Conservation (phyloP, 2,329 filamentous ascomycete genomes). For the Immersiporthe knoxdaviesiana region DNA sequence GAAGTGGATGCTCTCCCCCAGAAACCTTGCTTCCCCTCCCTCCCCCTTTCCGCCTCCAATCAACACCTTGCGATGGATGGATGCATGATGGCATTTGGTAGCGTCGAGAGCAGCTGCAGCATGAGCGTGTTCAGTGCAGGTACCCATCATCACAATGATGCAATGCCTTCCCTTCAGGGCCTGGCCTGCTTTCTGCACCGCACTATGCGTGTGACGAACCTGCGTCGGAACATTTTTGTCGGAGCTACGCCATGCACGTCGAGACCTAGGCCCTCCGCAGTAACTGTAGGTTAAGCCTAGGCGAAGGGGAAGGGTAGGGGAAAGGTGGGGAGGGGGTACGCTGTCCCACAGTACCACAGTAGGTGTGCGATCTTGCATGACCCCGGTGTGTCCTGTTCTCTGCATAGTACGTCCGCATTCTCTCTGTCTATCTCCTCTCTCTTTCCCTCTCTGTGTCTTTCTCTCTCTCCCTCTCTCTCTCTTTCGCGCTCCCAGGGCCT, state of each 20-base stretch:
- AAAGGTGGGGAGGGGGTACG: not conserved
- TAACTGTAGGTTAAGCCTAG: not conserved
- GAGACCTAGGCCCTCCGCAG: not conserved
- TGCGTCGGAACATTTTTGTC: constrained; percentile 27
- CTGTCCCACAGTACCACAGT: not conserved
- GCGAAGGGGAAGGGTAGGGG: no score
- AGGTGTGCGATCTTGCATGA: not conserved
- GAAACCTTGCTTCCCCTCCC: not conserved
- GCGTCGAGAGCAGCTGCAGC: not conserved
- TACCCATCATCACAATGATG: not conserved
- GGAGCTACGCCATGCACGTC: constrained; percentile 4
- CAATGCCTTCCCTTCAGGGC: not conserved
- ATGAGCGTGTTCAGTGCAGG: not conserved
- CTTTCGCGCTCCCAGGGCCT: not conserved
- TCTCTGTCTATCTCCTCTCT: no score
- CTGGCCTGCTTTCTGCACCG: not conserved
- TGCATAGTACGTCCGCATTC: no score
- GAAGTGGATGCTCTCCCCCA: not conserved
- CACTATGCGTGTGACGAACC: constrained; percentile 17
- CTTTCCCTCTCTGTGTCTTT: no score
- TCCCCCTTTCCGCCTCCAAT: not conserved
- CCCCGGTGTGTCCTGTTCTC: no score
- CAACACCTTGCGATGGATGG: not conserved
- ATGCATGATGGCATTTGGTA: not conserved
- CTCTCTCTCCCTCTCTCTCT: not conserved